These are phyloP conservation scores for Geosmithia putterillii DNA, from an alignment of 2,329 filamentous ascomycete species.

Conservation along the genomic window DNA sequence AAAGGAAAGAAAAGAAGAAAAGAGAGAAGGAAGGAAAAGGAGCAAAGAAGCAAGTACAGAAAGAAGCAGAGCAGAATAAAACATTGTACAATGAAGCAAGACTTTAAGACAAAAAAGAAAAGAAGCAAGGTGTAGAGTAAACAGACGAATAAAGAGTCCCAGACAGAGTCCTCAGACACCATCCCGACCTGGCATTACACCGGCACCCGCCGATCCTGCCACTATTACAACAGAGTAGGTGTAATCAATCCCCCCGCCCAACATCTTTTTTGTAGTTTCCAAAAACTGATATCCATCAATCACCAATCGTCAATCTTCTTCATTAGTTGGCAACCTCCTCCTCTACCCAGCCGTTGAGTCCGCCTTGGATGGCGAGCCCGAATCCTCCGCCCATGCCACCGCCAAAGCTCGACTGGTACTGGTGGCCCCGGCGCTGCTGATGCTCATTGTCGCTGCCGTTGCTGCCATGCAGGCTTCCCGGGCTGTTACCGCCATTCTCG, in stretches of 20 bases:
- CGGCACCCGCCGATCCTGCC: neutral
- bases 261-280: conserved; percentile 1
- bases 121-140: conserved; percentile 3
- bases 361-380: conserved; percentile 50
- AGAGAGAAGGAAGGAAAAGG: neutral
- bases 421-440: conserved; percentile 43
- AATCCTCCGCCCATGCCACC: conserved; percentile 44
- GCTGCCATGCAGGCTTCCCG: conserved; percentile 32
- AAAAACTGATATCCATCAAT: neutral
- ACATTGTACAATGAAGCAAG: conserved; percentile 18
- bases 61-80: conserved; percentile 2
- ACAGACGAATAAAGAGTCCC: neutral
- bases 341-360: conserved; percentile 56
- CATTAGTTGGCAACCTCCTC: conserved; percentile 50
- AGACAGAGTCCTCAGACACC: too few relatives aligned
- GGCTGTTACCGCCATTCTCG: conserved; percentile 44
- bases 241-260: neutral
- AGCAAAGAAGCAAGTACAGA: neutral
- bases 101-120: conserved; percentile 10
- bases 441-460: conserved; percentile 33
- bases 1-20: neutral
- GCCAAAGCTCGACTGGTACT: conserved; percentile 52
- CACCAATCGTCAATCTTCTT: conserved; percentile 47
- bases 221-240: conserved; percentile 6
- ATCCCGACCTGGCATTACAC: neutral